phyloP scores from a whole-genome alignment of 106 monocot genomes.

The Apostasia ramifera region DNA sequence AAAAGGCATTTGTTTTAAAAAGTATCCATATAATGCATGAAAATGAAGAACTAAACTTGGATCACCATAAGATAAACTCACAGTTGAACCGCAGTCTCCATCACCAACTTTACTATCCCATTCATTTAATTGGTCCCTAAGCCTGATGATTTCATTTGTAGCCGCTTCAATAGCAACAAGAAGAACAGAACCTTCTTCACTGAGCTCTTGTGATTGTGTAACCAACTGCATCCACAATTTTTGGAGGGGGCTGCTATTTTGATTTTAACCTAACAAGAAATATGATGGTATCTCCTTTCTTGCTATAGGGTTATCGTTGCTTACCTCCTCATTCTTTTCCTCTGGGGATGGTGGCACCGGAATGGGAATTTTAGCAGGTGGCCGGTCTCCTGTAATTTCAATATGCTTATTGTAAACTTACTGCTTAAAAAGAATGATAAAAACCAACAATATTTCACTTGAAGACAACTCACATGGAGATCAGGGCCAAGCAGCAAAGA shows the following conservation, averaged over 20 bases:
- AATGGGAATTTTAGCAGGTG: conserved; percentile 85
- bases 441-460: too few species aligned
- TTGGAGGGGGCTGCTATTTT: too few species aligned
- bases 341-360: conserved; percentile 52
- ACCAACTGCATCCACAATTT: conserved; percentile 17
- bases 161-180: conserved; percentile 78
- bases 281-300: not conserved
- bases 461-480: too few species aligned
- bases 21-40: not conserved
- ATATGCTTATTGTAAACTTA: too few species aligned
- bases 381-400: conserved; percentile 54
- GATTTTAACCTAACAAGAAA: too few species aligned
- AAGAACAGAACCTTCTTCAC: conserved; percentile 52
- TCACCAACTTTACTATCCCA: conserved; percentile 98
- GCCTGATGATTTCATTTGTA: conserved; percentile 59
- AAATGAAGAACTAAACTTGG: not conserved
- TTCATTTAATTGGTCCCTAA: conserved; percentile 68
- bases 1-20: conserved; percentile 16
- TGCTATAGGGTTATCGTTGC: not conserved
- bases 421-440: too few species aligned
- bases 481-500: too few species aligned
- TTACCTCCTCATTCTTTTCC: conserved; percentile 36
- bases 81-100: conserved; percentile 95
- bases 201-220: conserved; percentile 50
- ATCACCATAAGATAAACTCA: conserved; percentile 29